Base-by-base conservation (phyloP, 2,329 filamentous ascomycete genomes). In the Alternaria gaisen region DNA sequence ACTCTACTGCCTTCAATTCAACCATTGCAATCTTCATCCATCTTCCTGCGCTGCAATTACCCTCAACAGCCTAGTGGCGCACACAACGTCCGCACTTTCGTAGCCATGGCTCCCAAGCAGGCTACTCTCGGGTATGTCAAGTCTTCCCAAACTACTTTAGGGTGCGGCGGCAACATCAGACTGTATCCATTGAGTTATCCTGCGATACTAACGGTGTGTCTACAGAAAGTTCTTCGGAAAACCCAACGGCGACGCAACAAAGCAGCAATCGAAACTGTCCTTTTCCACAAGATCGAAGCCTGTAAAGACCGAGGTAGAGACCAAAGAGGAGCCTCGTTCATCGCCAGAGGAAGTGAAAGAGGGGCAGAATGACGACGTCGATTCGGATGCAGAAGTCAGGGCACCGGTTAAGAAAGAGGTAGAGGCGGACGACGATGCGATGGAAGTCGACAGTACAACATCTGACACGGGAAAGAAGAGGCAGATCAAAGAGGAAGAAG, bases 91-190 rank as follows among this genome's bases (percentile, higher is more conserved):
- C 52, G 57, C 50, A 60, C 46, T 59, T 43, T 62, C n/a, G 61
- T 61, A 69, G 64, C 52, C 42, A 84, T 84, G 83, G 69, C 82
- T 51, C 81, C 82, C 20, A 93, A 92, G 77, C 93, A 97, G 82
- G 88, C 91, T 72, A 97, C 91, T 63, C 82, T 97, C 79, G 92
- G 92, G 93, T 97, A 95, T 82, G 93, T 94, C 65, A 90, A 87
- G 80, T 82, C 88, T 72, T 84, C 85, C 66, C 91, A 94, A 83
- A 87, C 85, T 75, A 92, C 89, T 70, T 82, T 94, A 79, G 87
- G 89, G 91, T 93, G 87, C 79, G 83, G 79, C 61, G 55, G 65
- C 40, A 62, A 26, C 40, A 43, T 57, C 34, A 34, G 24, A 53
- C 11, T 30, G 26, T 22, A 26, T 34, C 4, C 51, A 11, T 18